These are phyloP conservation scores for Grifola frondosa DNA, from an alignment of 1,284 basidiomycete genomes.

Conservation along the genomic window DNA sequence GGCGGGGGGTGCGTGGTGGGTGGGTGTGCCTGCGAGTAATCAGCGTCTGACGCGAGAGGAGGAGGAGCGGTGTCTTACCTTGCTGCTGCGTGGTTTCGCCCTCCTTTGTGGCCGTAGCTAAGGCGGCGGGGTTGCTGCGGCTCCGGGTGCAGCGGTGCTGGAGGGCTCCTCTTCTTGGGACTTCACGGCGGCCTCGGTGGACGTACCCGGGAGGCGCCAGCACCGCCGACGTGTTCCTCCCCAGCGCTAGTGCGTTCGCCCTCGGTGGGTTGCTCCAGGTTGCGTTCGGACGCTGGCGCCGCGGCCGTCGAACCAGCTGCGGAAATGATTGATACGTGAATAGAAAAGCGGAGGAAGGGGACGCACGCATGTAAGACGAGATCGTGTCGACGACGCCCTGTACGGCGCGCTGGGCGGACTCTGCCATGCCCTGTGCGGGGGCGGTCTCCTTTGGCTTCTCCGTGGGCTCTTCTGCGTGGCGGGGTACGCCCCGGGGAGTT, in stretches of 20 bases:
- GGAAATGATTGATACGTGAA: not conserved
- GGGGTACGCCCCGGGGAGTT: constrained; percentile 31
- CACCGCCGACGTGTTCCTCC: constrained; percentile 34
- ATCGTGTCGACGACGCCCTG: constrained; percentile 26
- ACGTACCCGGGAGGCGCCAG: constrained; percentile 38
- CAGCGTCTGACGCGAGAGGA: too few species aligned
- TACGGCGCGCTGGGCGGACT: constrained; percentile 25
- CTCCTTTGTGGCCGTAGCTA: too few species aligned
- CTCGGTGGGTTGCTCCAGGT: constrained; percentile 26
- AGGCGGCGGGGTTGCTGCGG: too few species aligned
- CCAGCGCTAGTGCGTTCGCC: constrained; percentile 28
- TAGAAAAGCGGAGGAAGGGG: not conserved
- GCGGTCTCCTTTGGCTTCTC: constrained; percentile 9
- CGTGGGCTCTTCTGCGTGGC: constrained; percentile 7
- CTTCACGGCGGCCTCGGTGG: constrained; percentile 38
- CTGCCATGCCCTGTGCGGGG: constrained; percentile 9
- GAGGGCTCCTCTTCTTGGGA: too few species aligned
- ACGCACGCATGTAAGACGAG: constrained; percentile 31
- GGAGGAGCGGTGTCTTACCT: too few species aligned
- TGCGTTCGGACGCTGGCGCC: constrained; percentile 26
- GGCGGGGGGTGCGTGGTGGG: constrained; percentile 9
- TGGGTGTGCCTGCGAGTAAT: too few species aligned
- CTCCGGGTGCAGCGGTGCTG: too few species aligned
- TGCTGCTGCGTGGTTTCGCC: too few species aligned
- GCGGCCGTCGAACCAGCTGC: constrained; percentile 10